Evolutionary conservation across 352 stramenopile species (phyloP), one percentile per base, ranked within the genome.

Genomic region (Phytophthora chlamydospora): DNA sequence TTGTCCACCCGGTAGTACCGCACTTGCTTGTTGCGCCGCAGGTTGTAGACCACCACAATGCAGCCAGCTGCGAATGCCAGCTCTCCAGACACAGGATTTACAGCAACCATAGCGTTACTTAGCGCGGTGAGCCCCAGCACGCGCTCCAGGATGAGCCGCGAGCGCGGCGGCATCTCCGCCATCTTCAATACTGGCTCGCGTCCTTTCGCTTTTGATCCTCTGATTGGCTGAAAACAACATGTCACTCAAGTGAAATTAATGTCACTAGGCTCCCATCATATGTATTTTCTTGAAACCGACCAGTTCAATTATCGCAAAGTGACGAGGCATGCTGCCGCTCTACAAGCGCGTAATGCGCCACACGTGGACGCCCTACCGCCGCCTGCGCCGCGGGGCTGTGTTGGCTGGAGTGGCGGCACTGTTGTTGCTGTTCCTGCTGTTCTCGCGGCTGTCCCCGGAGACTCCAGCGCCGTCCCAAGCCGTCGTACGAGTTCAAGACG

Each of bases 31-130:
- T 95, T 89, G 34, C 87, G 68, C 0, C 85, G 70, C 24, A 93
- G 54, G 69, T 92, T 95, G 80, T 96, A 97, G 41, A 97, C 80
- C n/a, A 97, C 89, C 44, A 96, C 89, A 39, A 96, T 92, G 59
- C 86, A 94, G 7, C 89, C 89, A 3, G 89, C 88, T 4, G 87
- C 73, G 63, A 95, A 97, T 47, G 88, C 89, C 58, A 95, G 76
- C 68, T 97, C 87, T 6, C 85, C 83, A 8, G 81, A 91, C 36
- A 80, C 77, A 13, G 76, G 77, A 53, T 92, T 93, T 21, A 95
- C 83, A 3, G 78, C 80, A 43, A 95, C 66, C 73, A 86, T 84
- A 7, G 79, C 71, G 42, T 95, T 95, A 62, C 78, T 91, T 0
- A 83, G 62, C 32, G 80, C 82, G 5, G 86, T 93, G 10, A 93